Conservation (phyloP, 495 filamentous ascomycete species). For the Penicillium flavigenum region DNA sequence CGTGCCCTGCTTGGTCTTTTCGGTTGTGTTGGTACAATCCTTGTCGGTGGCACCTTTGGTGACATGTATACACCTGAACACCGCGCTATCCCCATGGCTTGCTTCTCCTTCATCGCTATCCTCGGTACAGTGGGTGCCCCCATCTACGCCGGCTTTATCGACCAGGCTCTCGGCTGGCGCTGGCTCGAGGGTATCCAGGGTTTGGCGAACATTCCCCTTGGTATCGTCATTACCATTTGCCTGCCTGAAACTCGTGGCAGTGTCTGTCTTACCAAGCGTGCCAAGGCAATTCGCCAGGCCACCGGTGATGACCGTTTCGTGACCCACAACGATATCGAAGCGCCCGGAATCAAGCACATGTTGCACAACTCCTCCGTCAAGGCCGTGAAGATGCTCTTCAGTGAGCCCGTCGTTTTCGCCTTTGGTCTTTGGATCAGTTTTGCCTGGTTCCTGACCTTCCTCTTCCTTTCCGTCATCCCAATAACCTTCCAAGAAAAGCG, state of each 20-base stretch:
- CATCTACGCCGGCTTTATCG: conserved; percentile 71
- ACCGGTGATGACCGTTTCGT: conserved; percentile 68
- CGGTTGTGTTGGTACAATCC: conserved; percentile 73
- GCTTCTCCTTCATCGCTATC: conserved; percentile 71
- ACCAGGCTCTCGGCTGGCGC: conserved; percentile 67
- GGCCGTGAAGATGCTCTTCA: conserved; percentile 69
- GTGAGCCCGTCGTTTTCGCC: conserved; percentile 71
- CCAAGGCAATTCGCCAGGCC: conserved; percentile 51
- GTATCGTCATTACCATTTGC: conserved; percentile 49
- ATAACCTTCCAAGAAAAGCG: conserved; percentile 71
- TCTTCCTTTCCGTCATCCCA: conserved; percentile 72
- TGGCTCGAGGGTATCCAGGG: conserved; percentile 82
- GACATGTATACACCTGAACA: conserved; percentile 74
- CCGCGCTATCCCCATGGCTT: conserved; percentile 77
- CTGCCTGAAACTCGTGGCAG: conserved; percentile 73
- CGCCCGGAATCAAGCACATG: conserved; percentile 38
- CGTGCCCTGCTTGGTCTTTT: conserved; percentile 72
- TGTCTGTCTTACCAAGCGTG: conserved; percentile 57
- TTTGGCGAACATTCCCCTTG: conserved; percentile 63
- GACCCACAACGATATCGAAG: conserved; percentile 59
- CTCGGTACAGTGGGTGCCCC: conserved; percentile 70
- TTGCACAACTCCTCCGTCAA: conserved; percentile 43
- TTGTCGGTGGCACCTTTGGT: conserved; percentile 73
- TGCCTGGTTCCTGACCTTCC: conserved; percentile 71
- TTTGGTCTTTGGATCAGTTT: conserved; percentile 73